Percentiles rank a stretch among this genome's conserved stretches.
These are phyloP conservation scores for Coemansia sp. DNA, from an alignment of 192 early-diverging fungal genomes.

Conservation along the genomic window DNA sequence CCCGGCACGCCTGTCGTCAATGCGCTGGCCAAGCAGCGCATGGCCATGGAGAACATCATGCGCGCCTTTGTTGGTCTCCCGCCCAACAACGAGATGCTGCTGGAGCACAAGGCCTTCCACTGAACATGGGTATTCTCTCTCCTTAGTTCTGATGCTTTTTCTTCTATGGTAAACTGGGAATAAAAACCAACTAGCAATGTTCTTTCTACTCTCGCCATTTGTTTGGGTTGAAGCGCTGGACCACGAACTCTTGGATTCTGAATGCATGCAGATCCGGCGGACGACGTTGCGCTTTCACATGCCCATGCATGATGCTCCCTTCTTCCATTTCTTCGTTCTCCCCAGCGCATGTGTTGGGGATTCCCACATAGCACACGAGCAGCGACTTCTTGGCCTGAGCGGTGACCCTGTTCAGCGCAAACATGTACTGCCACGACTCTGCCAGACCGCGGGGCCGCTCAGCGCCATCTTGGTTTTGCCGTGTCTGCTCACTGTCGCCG, in stretches of 20 bases:
- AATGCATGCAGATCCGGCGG: constrained; percentile 27
- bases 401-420: constrained; percentile 37
- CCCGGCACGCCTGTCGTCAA: constrained; percentile 95
- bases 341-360: not conserved
- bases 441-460: not conserved
- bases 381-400: constrained; percentile 44
- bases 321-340: no score
- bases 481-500: not conserved
- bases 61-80: constrained; percentile 94
- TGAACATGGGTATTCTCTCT: constrained; percentile 17
- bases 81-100: constrained; percentile 95
- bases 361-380: constrained; percentile 43
- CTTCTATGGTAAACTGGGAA: not conserved
- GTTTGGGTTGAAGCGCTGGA: constrained; percentile 50
- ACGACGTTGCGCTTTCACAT: not conserved
- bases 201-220: constrained; percentile 8
- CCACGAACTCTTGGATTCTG: constrained; percentile 28
- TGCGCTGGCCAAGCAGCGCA: constrained; percentile 91
- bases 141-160: constrained; percentile 5
- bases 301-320: constrained; percentile 1
- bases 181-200: not conserved
- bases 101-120: constrained; percentile 83
- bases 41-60: constrained; percentile 97
- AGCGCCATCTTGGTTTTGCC: not conserved
- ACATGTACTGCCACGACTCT: constrained; percentile 41